Percentiles rank a stretch among this genome's conserved stretches.
phyloP scores from a whole-genome alignment of 495 filamentous ascomycete genomes.

The Aspergillus heteromorphus region DNA sequence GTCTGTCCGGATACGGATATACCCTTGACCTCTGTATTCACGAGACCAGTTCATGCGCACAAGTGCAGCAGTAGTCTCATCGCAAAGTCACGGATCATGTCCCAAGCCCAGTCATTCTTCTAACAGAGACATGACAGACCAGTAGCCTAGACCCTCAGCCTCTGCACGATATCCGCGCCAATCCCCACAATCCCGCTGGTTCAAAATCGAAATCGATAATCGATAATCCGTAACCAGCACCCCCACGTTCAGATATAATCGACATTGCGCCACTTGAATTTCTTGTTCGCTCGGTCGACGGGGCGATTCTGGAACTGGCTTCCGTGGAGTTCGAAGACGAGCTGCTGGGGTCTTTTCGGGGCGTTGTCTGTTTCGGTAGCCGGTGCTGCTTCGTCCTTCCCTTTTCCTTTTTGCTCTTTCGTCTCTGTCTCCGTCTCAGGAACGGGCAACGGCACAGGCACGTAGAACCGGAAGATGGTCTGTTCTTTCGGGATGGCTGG shows the following conservation, averaged over 20 bases:
- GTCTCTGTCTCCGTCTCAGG: constrained; percentile 8
- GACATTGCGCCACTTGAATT: constrained; percentile 75
- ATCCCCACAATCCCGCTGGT: no score
- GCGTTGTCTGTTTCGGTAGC: background rate
- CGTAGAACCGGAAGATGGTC: constrained; percentile 72
- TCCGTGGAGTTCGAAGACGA: constrained; percentile 85
- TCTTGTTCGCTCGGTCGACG: constrained; percentile 80
- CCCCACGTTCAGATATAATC: constrained; percentile 53
- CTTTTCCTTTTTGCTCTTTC: constrained; percentile 5
- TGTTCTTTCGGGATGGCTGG: constrained; percentile 80
- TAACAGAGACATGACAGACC: no score
- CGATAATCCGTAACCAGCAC: background rate
- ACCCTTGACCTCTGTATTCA: no score
- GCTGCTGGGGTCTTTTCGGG: constrained; percentile 19
- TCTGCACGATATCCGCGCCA: no score
- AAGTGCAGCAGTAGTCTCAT: no score
- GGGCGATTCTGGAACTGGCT: constrained; percentile 79
- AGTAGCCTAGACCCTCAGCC: no score
- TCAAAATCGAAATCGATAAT: background rate
- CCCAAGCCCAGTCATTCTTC: no score
- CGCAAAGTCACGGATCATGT: no score
- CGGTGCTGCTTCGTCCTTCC: constrained; percentile 5
- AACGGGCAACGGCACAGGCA: constrained; percentile 64
- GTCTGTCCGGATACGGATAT: no score
- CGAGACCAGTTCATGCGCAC: no score